These are phyloP conservation scores for Solanum hybrid DNA, from an alignment of 305 asterid species.

Conservation along the genomic window DNA sequence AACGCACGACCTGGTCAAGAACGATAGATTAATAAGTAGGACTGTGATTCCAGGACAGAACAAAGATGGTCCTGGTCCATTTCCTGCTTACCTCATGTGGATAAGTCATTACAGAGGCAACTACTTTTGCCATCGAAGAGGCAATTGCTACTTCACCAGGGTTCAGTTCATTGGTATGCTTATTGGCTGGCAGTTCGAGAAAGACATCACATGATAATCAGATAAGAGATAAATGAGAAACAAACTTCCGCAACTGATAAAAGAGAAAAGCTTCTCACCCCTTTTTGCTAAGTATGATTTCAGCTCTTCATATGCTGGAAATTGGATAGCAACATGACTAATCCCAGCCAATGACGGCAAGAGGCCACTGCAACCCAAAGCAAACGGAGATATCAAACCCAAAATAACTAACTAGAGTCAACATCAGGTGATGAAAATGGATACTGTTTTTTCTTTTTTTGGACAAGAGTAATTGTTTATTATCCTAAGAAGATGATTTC, in stretches of 20 bases:
- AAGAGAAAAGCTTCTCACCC: constrained; percentile 31
- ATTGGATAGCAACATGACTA: constrained; percentile 90
- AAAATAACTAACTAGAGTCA: background rate
- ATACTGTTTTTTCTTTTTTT: background rate
- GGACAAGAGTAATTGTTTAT: background rate
- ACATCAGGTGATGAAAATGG: background rate
- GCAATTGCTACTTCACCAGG: constrained; percentile 77
- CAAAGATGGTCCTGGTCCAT: background rate
- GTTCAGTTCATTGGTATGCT: constrained; percentile 38
- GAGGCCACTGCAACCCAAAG: constrained; percentile 63
- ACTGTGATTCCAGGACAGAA: background rate
- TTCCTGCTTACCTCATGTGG: constrained; percentile 74
- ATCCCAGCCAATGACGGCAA: constrained; percentile 92
- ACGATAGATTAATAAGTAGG: background rate
- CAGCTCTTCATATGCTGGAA: constrained; percentile 86
- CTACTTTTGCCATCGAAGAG: constrained; percentile 66
- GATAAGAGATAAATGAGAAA: background rate
- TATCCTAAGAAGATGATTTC: background rate
- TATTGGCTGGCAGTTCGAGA: constrained; percentile 38
- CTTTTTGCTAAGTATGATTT: constrained; percentile 66
- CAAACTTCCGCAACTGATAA: background rate
- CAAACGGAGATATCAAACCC: background rate
- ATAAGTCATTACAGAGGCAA: constrained; percentile 81
- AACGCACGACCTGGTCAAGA: constrained; percentile 70
- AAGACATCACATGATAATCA: background rate